Conservation (phyloP, 495 filamentous ascomycete species). For the Aspergillus egyptiacus region DNA sequence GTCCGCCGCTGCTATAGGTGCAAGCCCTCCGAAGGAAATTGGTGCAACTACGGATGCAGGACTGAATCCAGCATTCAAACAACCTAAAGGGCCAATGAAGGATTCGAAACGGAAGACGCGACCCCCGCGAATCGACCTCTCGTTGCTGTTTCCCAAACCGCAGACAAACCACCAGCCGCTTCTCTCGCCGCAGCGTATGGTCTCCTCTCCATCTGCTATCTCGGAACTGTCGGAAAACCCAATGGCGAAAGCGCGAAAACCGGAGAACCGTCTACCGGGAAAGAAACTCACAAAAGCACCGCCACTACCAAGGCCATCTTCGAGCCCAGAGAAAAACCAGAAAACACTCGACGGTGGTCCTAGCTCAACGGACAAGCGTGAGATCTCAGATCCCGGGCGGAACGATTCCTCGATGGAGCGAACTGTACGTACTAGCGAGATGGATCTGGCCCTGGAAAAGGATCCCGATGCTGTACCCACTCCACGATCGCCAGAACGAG, state of each 20-base stretch:
- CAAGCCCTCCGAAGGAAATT: not conserved
- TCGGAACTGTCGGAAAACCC: constrained; percentile 31
- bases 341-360: not conserved
- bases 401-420: constrained; percentile 28
- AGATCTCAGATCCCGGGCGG: constrained; percentile 24
- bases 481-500: constrained; percentile 5
- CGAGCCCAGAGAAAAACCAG: not conserved
- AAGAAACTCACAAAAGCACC: constrained; percentile 28
- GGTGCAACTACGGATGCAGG: constrained; percentile 11
- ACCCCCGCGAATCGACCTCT: constrained; percentile 40
- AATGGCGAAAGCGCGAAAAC: constrained; percentile 13
- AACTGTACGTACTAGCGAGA: constrained; percentile 34
- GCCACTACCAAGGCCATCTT: constrained; percentile 13
- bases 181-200: constrained; percentile 42
- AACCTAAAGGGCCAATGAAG: constrained; percentile 22
- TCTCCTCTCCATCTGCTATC: constrained; percentile 39
- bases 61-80: constrained; percentile 23
- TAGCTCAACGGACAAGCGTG: constrained; percentile 20
- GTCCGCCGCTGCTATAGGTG: constrained; percentile 13
- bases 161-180: constrained; percentile 27
- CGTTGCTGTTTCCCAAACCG: constrained; percentile 43
- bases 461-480: constrained; percentile 22
- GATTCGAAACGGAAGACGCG: constrained; percentile 40
- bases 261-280: constrained; percentile 9
- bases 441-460: constrained; percentile 33